Conservation (phyloP, 225 moss, liverwort and hornwort genomes). For the Antitrichia curtipendula region DNA sequence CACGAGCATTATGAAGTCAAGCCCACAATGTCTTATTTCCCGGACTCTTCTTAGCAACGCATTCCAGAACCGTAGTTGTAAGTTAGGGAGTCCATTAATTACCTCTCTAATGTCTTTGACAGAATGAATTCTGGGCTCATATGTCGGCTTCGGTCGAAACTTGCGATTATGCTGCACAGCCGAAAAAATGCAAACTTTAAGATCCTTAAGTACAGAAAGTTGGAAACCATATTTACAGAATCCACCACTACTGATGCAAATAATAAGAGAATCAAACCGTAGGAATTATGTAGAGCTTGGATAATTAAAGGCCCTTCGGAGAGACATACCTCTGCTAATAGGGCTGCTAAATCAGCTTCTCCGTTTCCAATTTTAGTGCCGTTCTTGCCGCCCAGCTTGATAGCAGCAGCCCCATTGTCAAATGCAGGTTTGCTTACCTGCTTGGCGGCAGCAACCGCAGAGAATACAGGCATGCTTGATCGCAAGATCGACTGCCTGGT, state of each 20-base stretch:
- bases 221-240: background rate
- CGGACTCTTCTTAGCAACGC: background rate
- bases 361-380: conserved; percentile 4
- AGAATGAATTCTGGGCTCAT: conserved; percentile 83
- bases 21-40: background rate
- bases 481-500: conserved; percentile 37
- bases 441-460: conserved; percentile 12
- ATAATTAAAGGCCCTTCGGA: no score
- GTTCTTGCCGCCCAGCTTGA: conserved; percentile 3
- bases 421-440: conserved; percentile 6
- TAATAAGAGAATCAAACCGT: background rate
- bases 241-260: background rate
- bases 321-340: conserved; percentile 32
- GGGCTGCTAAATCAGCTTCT: conserved; percentile 18
- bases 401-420: conserved; percentile 1
- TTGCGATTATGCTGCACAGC: conserved; percentile 49
- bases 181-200: background rate
- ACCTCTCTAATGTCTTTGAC: conserved; percentile 78
- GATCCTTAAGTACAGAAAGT: background rate
- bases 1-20: background rate
- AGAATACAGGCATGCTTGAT: conserved; percentile 34
- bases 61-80: background rate
- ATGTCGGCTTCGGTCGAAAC: conserved; percentile 43
- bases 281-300: background rate
- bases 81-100: background rate